Base-by-base conservation (phyloP, 2,329 filamentous ascomycete species). In the Aspergillus sp. region DNA sequence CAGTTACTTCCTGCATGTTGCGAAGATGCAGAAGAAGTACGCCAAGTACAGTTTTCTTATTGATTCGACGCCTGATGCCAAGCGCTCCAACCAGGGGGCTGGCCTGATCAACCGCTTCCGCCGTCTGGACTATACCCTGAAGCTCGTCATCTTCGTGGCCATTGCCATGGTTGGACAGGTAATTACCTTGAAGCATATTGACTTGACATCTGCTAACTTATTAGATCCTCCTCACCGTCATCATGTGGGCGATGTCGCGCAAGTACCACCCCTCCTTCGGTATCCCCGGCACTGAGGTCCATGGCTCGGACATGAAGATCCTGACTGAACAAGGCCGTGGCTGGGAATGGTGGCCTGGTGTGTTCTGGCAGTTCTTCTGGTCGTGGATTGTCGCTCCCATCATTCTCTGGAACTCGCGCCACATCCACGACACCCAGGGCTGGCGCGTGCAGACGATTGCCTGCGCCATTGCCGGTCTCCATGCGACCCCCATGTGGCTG, bases 401-500 rank as follows among this genome's bases (percentile, higher is more conserved):
- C 17, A 37, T 88, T 60, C 79, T 89, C 4, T 88, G 82, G 80
- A 80, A 82, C 63, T 82, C 86, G 39, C 80, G 86, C 7, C 75
- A 79, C 20, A 84, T 89, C 63, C 79, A 79, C 30, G 87, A 89
- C 66, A 86, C 85, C 6, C 84, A 88, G 64, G 83, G 86, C 56
- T 89, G 87, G 87, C 79, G 86, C 11, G 67, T 82, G 5, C 86
- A 89, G 68, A 89, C 86, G 33, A 82, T 85, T 41, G 68, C 79
- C 40, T 78, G 78, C 54, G 73, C 80, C 51, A 56, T 82, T 54
- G 74, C 77, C 42, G 76, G 84, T 56, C 79, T 89, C 19, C 86
- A 83, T 55, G 86, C 86, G 20, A 83, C 86, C 8, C 87, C 87
- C 0, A 80, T 89, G 75, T 89, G 86, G 86, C 79, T 89, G 39